These are phyloP conservation scores for Mycosphaerelloides madeirae DNA, from an alignment of 2,329 filamentous ascomycete genomes.

Conservation along the genomic window DNA sequence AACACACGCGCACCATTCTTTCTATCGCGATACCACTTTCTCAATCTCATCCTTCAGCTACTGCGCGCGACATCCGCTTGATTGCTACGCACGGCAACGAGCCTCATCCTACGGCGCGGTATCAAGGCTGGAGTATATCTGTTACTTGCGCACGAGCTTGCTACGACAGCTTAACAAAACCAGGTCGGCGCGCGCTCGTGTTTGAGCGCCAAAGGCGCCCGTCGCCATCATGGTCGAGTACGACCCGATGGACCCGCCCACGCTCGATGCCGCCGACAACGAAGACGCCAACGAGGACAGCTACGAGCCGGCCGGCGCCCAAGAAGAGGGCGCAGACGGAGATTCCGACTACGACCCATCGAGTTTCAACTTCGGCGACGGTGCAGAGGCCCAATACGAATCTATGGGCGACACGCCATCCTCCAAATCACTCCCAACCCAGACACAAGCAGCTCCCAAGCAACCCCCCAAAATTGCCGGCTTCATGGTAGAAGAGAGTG, in stretches of 20 bases:
- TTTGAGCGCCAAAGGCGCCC: conserved; percentile 6
- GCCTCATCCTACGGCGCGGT: background rate
- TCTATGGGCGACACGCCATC: conserved; percentile 2
- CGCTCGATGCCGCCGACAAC: conserved; percentile 18
- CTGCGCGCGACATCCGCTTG: background rate
- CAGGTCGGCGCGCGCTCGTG: background rate
- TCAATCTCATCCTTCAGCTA: background rate
- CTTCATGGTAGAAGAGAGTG: conserved; percentile 60
- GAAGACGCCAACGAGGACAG: conserved; percentile 26
- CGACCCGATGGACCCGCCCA: conserved; percentile 23
- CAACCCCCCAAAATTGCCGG: conserved; percentile 39
- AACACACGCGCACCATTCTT: too few relatives aligned
- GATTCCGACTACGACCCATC: conserved; percentile 35
- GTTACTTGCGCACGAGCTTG: conserved; percentile 1
- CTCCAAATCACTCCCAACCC: conserved; percentile 36
- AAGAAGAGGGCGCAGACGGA: conserved; percentile 26
- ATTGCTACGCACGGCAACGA: background rate
- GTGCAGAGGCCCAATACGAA: conserved; percentile 4
- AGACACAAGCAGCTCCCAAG: conserved; percentile 34
- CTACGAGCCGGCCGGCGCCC: conserved; percentile 31
- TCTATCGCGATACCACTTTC: background rate
- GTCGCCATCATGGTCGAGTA: conserved; percentile 43
- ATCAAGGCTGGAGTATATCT: background rate
- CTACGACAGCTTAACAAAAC: background rate
- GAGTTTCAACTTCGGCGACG: conserved; percentile 24